A percentile compares a stretch with the other conserved stretches of the same genome.
phyloP scores from a whole-genome alignment of 805 yeast species.

The Priceomyces haplophilus region DNA sequence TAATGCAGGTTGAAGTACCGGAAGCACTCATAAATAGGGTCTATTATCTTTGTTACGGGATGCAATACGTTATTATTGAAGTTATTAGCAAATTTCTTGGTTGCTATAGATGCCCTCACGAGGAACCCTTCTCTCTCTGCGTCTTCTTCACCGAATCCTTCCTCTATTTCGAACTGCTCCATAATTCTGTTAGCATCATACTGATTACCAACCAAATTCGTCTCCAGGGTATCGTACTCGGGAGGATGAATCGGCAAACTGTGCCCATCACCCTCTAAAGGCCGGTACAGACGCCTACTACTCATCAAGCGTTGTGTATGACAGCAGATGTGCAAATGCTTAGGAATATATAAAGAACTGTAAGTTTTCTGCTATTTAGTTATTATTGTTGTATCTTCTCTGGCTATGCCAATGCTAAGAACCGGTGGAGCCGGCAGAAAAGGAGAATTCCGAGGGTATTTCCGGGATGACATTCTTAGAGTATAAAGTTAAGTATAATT shows the following conservation, averaged over 20 bases:
- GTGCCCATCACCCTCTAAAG: background rate
- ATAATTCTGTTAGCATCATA: slow-evolving; percentile 10
- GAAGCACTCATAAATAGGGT: slow-evolving; percentile 52
- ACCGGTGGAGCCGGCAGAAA: no score
- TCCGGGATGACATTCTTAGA: background rate
- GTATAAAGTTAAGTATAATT: background rate
- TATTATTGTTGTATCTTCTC: no score
- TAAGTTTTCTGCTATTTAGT: no score
- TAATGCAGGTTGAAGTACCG: slow-evolving; percentile 40
- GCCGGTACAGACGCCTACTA: slow-evolving; percentile 3
- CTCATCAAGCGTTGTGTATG: slow-evolving; percentile 2
- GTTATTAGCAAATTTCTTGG: slow-evolving; percentile 32
- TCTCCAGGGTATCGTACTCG: slow-evolving; percentile 11
- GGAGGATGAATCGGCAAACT: slow-evolving; percentile 15
- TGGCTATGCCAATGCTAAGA: background rate
- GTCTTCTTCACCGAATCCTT: slow-evolving; percentile 20
- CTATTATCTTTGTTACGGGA: slow-evolving; percentile 45
- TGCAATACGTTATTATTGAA: slow-evolving; percentile 36
- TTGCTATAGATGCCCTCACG: slow-evolving; percentile 35
- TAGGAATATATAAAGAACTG: no score
- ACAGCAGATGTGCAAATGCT: background rate
- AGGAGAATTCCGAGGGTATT: background rate
- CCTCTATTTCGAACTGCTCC: slow-evolving; percentile 39
- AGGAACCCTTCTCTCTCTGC: slow-evolving; percentile 22
- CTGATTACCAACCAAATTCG: slow-evolving; percentile 1